A percentile compares a stretch with the other conserved stretches of the same genome.
phyloP scores from a whole-genome alignment of 2,329 filamentous ascomycete species.

The Tolypocladium endophyticum region DNA sequence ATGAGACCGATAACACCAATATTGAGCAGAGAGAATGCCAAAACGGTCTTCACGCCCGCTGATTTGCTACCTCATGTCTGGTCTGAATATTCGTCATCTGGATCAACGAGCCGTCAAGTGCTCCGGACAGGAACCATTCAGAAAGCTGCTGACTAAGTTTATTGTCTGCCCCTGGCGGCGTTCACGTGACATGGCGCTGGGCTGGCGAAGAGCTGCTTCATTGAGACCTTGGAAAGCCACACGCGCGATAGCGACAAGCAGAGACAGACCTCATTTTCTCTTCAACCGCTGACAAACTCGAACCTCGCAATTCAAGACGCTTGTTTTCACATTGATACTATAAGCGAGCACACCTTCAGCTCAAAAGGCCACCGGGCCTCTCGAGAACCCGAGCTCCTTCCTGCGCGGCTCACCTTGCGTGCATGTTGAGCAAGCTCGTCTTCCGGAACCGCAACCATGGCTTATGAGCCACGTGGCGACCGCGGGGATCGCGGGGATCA shows the following conservation, averaged over 20 bases:
- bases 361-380: neutral
- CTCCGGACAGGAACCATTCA: no score
- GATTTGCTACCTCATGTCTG: neutral
- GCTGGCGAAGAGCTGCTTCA: neutral
- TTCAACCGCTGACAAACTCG: neutral
- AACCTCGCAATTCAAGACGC: neutral
- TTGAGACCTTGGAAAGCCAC: neutral
- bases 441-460: constrained; percentile 26
- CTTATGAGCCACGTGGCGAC: constrained; percentile 44
- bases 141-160: neutral
- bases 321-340: neutral
- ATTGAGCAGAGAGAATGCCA: neutral
- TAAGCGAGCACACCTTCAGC: neutral
- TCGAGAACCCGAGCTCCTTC: neutral
- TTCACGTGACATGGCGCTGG: neutral
- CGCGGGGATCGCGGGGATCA: constrained; percentile 38
- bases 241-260: neutral
- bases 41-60: neutral
- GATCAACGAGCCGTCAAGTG: neutral
- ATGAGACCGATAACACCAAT: neutral
- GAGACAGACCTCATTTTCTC: neutral
- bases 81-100: neutral
- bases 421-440: constrained; percentile 11
- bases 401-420: neutral
- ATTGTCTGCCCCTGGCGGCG: neutral